Conservation (phyloP, 2,329 filamentous ascomycete species). For the Verticillium alfalfae region DNA sequence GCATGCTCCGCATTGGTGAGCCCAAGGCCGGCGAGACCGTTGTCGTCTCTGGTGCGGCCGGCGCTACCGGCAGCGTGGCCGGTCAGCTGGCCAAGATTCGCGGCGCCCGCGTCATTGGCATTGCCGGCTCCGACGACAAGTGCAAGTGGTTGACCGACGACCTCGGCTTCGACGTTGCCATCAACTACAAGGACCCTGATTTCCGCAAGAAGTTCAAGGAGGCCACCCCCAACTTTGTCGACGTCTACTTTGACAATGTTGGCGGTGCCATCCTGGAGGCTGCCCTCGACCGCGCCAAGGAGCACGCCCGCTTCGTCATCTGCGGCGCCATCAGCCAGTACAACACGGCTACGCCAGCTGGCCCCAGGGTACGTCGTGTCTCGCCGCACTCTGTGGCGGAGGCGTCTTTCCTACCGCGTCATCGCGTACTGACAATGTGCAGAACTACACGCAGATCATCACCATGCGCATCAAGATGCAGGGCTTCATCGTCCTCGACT, state of each 20-base stretch:
- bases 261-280: conserved; percentile 66
- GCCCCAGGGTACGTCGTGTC: conserved; percentile 37
- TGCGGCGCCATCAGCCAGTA: conserved; percentile 69
- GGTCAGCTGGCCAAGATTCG: conserved; percentile 75
- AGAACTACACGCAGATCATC: conserved; percentile 44
- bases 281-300: conserved; percentile 58
- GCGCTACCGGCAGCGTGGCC: conserved; percentile 70
- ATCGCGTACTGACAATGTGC: background rate
- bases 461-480: conserved; percentile 55
- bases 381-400: background rate
- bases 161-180: conserved; percentile 60
- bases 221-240: conserved; percentile 53
- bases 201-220: conserved; percentile 56
- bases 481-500: conserved; percentile 72
- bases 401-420: background rate
- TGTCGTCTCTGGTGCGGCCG: conserved; percentile 72
- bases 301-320: conserved; percentile 60
- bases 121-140: conserved; percentile 64
- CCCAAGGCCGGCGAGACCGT: conserved; percentile 68
- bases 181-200: conserved; percentile 64
- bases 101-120: conserved; percentile 56
- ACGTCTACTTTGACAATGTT: conserved; percentile 72
- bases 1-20: conserved; percentile 62
- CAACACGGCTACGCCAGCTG: conserved; percentile 49
- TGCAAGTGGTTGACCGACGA: conserved; percentile 59